phyloP scores from a whole-genome alignment of 2,329 filamentous ascomycete genomes.

The Aaosphaeria pasadenensis region DNA sequence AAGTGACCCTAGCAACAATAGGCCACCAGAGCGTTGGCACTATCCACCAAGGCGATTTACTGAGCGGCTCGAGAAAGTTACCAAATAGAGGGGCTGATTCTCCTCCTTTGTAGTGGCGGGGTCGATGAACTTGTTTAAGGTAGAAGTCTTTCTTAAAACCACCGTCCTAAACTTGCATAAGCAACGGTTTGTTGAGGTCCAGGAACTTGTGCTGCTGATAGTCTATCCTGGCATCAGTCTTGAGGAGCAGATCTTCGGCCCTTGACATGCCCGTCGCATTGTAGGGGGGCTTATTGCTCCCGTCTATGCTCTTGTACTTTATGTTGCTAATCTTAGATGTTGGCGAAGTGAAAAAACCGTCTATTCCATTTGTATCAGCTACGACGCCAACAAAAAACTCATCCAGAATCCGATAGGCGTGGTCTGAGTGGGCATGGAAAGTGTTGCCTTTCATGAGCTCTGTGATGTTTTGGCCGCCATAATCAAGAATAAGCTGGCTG shows the following conservation, averaged over 20 bases:
- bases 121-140: constrained; percentile 90
- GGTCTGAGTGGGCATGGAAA: constrained; percentile 83
- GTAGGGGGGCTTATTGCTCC: constrained; percentile 46
- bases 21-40: constrained; percentile 84
- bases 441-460: constrained; percentile 77
- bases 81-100: constrained; percentile 91
- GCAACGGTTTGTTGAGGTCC: constrained; percentile 78
- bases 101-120: constrained; percentile 92
- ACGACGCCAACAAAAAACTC: constrained; percentile 84
- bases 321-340: constrained; percentile 47
- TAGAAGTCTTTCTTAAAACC: constrained; percentile 94
- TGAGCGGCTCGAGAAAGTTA: constrained; percentile 95
- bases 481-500: constrained; percentile 81
- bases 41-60: constrained; percentile 91
- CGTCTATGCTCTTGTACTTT: constrained; percentile 52
- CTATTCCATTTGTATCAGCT: constrained; percentile 55
- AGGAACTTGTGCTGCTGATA: constrained; percentile 93
- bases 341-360: constrained; percentile 53
- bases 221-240: constrained; percentile 73
- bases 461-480: constrained; percentile 81
- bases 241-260: constrained; percentile 80
- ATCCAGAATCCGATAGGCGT: constrained; percentile 93
- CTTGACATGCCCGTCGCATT: constrained; percentile 79
- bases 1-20: constrained; percentile 69
- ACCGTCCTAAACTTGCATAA: constrained; percentile 83